Percentiles rank a stretch among this genome's conserved stretches.
phyloP scores from a whole-genome alignment of 495 filamentous ascomycete genomes.

The Penicillium tannophilum region DNA sequence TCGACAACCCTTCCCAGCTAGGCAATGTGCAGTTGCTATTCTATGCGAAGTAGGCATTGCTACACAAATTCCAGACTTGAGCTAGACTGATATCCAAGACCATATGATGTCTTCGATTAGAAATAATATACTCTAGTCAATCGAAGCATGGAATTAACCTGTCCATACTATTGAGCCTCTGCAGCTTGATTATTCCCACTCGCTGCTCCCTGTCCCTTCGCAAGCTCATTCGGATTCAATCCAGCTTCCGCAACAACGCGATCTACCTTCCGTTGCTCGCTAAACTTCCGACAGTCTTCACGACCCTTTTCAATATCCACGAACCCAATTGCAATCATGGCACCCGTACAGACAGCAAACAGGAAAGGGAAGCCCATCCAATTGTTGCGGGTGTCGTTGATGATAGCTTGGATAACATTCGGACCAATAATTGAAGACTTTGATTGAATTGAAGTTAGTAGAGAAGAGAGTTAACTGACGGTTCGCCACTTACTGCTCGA shows the following conservation, averaged over 20 bases:
- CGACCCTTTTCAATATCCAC: constrained; percentile 51
- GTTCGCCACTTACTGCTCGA: constrained; percentile 40
- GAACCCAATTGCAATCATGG: constrained; percentile 46
- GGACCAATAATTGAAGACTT: constrained; percentile 55
- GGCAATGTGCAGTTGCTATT: no score
- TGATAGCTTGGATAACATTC: constrained; percentile 53
- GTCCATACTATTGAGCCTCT: not conserved
- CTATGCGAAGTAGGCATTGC: no score
- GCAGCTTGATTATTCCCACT: not conserved
- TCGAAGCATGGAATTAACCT: not conserved
- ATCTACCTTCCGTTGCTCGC: constrained; percentile 39
- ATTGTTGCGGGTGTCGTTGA: constrained; percentile 49
- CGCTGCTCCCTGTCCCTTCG: not conserved
- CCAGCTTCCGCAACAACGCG: constrained; percentile 26
- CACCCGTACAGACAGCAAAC: constrained; percentile 44
- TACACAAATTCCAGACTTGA: no score
- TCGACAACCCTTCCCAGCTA: no score
- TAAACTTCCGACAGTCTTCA: constrained; percentile 44
- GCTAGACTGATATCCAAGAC: no score
- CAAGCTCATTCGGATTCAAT: not conserved
- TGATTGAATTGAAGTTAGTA: not conserved
- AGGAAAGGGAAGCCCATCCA: constrained; percentile 57
- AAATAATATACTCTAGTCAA: no score
- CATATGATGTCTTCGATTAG: no score
- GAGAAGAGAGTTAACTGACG: not conserved